phyloP scores from a whole-genome alignment of 768 basidiomycete species.

The Boletus rubescentipes region DNA sequence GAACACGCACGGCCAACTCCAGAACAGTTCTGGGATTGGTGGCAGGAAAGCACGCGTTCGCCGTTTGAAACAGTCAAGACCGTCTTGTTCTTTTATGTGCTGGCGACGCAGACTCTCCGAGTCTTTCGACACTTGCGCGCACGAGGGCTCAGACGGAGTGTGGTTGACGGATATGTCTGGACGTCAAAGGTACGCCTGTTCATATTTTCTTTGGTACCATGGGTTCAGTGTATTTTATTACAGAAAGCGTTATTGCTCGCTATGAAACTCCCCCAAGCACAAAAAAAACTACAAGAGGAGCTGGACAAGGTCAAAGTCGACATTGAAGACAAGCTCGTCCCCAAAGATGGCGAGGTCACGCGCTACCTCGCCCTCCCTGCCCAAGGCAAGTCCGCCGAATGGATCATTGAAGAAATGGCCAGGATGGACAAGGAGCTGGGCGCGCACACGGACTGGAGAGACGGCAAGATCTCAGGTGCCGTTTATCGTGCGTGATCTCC shows the following conservation, averaged over 20 bases:
- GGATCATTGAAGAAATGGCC: slow-evolving; percentile 78
- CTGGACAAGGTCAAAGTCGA: slow-evolving; percentile 62
- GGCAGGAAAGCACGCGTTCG: slow-evolving; percentile 5
- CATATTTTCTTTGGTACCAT: not conserved
- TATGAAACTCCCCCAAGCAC: slow-evolving; percentile 60
- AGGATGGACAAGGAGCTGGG: slow-evolving; percentile 67
- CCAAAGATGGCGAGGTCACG: slow-evolving; percentile 57
- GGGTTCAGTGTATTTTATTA: not conserved
- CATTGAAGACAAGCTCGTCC: slow-evolving; percentile 68
- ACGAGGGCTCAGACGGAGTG: slow-evolving; percentile 31
- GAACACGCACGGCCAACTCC: slow-evolving; percentile 2
- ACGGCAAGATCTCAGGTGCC: slow-evolving; percentile 80
- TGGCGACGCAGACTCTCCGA: slow-evolving; percentile 26
- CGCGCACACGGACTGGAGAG: slow-evolving; percentile 51
- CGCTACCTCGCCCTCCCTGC: slow-evolving; percentile 67
- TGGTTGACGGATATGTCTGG: slow-evolving; percentile 29
- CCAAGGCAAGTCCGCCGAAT: slow-evolving; percentile 62
- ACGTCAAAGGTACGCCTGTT: slow-evolving; percentile 20
- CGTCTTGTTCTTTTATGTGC: slow-evolving; percentile 35
- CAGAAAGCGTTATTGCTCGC: slow-evolving; percentile 57
- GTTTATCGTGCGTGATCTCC: slow-evolving; percentile 67
- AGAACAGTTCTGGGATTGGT: slow-evolving; percentile 16
- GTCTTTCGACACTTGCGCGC: slow-evolving; percentile 38
- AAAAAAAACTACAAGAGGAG: slow-evolving; percentile 57
- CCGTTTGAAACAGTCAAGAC: slow-evolving; percentile 34